Base-by-base conservation (phyloP, 495 filamentous ascomycete species). In the Annulohypoxylon nitens region DNA sequence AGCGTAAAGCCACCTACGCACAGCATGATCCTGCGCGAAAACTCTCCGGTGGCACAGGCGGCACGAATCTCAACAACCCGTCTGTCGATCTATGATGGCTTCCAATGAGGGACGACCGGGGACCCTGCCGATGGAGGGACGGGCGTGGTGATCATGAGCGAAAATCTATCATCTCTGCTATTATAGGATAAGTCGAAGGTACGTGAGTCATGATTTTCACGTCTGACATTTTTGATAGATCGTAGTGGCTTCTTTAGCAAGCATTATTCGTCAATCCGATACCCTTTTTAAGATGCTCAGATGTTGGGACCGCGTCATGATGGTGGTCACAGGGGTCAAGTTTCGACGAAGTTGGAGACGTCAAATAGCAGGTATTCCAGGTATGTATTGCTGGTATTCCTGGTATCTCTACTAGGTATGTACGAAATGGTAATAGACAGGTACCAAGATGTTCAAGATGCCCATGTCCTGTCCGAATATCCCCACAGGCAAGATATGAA, bases 31-130 rank as follows among this genome's bases (percentile, higher is more conserved):
- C 53, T 57, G n/a, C 26, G 57, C 10, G 18, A 43, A 57, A 66
- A 66, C 37, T 66, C 51, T 57, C 63, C 63, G 63, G 51, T 37
- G 63, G 63, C 63, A 66, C 63, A 34, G 63, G 50, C 51, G 50
- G 50, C 51, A 47, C 33, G 36, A 20, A 57, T 57, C n/a, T 37
- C 53, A 57, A 57, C 18, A 18, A 37, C 53, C 53, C 20, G 6
- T 37, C 53, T 20, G 26, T 37, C 53, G 53, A 37, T 37, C 33
- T 16, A 11, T n/a, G 33, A 25, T 26, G 53, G 53, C 53, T 37
- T 37, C 53, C 53, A 57, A 57, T 57, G 33, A 57, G 18, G 20
- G 30, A 20, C 6, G 14, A 16, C 14, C 53, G 53, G 53, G 53
- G n/a, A 57, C 53, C 53, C 30, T 57, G 53, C 53, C 53, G 30